Base-by-base conservation (phyloP, 257 asterid species). In the Coffea eugenioides region DNA sequence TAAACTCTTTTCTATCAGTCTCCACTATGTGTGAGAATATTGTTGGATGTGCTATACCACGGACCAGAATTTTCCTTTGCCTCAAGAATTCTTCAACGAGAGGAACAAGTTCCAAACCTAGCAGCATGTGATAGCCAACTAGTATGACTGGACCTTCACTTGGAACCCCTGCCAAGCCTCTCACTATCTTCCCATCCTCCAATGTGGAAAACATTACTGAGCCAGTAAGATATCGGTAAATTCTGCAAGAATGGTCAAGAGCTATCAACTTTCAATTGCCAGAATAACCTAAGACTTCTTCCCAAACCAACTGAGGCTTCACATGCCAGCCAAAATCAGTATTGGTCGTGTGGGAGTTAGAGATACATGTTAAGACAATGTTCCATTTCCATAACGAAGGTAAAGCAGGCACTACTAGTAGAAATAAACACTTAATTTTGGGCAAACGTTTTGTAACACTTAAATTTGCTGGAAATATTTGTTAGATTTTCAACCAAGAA, bases 101-200 rank as follows among this genome's bases (percentile, higher is more conserved):
- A 31, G 34, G 34, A 31, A 31, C 34, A 31, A 31, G 34, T 31
- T 31, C 34, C 34, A 31, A 31, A 31, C 34, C 34, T 31, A 31
- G 34, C 34, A 31, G 34, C 34, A 31, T 31, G 34, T 31, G 34
- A 31, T 31, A 31, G 34, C 34, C 34, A 31, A 31, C 34, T 31
- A 31, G 34, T 31, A 31, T 31, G 34, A 31, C 34, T 31, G 34
- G 34, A 31, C 34, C 34, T 31, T 94, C 94, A 27, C 83, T 43
- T 36, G 98, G 98, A 76, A 94, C 92, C 75, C 98, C 99, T 0
- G 84, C 85, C 45, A 96, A 87, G 79, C 98, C 98, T 78, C 95
- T 91, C 77, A 92, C 97, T 56, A 94, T 87, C 81, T 82, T 89
- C 57, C 99, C 98, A 71, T 96, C 94, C 84, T 91, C 94, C 85